These are phyloP conservation scores for Saccharomycopsis fodiens DNA, from an alignment of 805 yeast genomes.

Conservation along the genomic window DNA sequence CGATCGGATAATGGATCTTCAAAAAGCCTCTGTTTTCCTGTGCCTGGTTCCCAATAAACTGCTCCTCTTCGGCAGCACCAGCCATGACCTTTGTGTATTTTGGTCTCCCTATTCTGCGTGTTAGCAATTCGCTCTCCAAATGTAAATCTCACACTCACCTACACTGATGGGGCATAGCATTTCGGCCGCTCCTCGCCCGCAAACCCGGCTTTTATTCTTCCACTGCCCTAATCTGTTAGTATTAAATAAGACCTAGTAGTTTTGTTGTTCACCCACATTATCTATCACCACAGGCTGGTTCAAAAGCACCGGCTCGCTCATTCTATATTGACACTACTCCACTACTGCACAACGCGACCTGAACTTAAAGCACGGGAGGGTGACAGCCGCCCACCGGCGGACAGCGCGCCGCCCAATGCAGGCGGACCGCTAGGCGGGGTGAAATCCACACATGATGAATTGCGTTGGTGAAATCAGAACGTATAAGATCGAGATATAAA, in stretches of 20 bases:
- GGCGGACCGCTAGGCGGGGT: no score
- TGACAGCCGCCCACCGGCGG: no score
- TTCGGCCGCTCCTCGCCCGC: conserved; percentile 87
- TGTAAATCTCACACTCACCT: conserved; percentile 20
- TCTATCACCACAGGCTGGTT: conserved; percentile 76
- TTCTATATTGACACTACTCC: no score
- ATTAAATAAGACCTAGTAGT: conserved; percentile 4
- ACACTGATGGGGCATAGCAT: conserved; percentile 50
- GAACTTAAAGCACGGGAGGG: no score
- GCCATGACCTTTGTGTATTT: conserved; percentile 83
- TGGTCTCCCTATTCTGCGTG: conserved; percentile 57
- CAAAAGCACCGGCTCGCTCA: conserved; percentile 28
- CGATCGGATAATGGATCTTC: conserved; percentile 61
- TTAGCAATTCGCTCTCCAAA: conserved; percentile 17
- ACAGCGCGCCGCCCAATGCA: no score
- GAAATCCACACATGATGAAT: no score
- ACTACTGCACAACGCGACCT: neutral
- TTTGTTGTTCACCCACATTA: conserved; percentile 32
- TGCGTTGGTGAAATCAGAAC: no score
- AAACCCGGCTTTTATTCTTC: conserved; percentile 79
- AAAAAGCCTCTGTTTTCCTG: conserved; percentile 74
- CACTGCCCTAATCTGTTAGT: conserved; percentile 50
- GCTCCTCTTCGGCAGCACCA: conserved; percentile 54
- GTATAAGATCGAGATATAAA: no score
- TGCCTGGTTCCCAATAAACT: conserved; percentile 70